These are phyloP conservation scores for Luzula sylvatica DNA, from an alignment of 176 grass and related monocot species.

Conservation along the genomic window DNA sequence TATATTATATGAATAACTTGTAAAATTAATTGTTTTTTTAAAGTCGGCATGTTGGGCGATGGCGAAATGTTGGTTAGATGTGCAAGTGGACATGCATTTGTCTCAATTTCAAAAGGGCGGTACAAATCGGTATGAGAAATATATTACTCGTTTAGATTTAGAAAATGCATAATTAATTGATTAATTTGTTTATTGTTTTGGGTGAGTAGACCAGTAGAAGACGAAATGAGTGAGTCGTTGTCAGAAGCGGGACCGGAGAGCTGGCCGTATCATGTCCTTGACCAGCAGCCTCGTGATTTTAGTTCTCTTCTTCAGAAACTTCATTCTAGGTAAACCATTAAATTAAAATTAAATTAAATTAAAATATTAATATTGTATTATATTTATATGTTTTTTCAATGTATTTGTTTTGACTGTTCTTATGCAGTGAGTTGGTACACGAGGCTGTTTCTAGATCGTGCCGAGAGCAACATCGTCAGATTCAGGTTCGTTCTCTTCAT, in stretches of 20 bases:
- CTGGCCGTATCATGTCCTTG: slow-evolving; percentile 83
- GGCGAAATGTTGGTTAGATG: slow-evolving; percentile 84
- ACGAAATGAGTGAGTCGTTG: slow-evolving; percentile 68
- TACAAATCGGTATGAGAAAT: slow-evolving; percentile 22
- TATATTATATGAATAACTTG: no score
- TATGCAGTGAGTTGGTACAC: slow-evolving; percentile 79
- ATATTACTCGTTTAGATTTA: no score
- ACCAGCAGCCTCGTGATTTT: slow-evolving; percentile 90
- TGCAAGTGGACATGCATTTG: slow-evolving; percentile 80
- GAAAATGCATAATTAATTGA: no score
- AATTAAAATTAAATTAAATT: not conserved
- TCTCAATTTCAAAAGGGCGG: slow-evolving; percentile 56
- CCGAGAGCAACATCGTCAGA: slow-evolving; percentile 81
- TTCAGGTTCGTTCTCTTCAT: slow-evolving; percentile 49
- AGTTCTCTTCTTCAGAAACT: slow-evolving; percentile 88
- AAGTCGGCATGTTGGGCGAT: slow-evolving; percentile 99
- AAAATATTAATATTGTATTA: no score
- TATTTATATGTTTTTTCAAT: no score
- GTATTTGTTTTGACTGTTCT: slow-evolving; percentile 15
- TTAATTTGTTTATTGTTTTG: no score
- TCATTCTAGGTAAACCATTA: slow-evolving; percentile 59
- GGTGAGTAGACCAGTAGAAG: slow-evolving; percentile 42
- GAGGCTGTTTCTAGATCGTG: slow-evolving; percentile 84
- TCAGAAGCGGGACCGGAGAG: slow-evolving; percentile 45
- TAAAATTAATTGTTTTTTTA: slow-evolving; percentile 18